phyloP scores from a whole-genome alignment of 441 rosid genomes.

The Pelargonium myrrhifolium region DNA sequence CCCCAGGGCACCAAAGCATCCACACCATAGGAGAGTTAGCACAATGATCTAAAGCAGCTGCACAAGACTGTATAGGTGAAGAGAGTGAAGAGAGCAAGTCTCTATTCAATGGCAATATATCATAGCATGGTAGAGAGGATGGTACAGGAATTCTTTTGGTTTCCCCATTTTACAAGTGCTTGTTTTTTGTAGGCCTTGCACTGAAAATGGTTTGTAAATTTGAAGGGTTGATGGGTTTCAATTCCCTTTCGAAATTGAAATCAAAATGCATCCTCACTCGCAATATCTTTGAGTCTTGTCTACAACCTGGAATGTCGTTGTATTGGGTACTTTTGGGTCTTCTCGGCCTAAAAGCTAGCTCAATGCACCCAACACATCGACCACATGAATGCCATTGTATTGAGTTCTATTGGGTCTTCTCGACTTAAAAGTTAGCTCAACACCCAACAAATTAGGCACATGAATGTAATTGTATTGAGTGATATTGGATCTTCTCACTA shows the following conservation, averaged over 20 bases:
- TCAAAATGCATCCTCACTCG: not conserved
- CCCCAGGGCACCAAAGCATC: not conserved
- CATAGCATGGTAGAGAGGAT: constrained; percentile 15
- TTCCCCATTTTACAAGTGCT: not conserved
- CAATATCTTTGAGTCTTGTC: not conserved
- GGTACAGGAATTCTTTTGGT: constrained; percentile 16
- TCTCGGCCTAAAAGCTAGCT: no score
- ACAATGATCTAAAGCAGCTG: constrained; percentile 11
- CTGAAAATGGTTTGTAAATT: constrained; percentile 13
- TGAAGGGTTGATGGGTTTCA: constrained; percentile 8
- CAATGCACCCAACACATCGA: no score
- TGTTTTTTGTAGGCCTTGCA: constrained; percentile 10
- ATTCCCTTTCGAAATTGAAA: constrained; percentile 4
- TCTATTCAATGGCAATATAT: not conserved
- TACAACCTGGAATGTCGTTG: no score
- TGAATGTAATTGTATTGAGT: no score
- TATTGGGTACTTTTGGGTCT: no score
- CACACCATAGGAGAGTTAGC: not conserved
- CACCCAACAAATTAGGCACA: no score
- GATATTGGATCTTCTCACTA: no score
- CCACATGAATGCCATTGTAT: no score
- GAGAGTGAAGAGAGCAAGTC: constrained; percentile 8
- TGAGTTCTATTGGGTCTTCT: no score
- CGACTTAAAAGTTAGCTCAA: no score
- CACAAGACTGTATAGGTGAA: constrained; percentile 12